phyloP scores from a whole-genome alignment of 176 grass and related monocot species.

The Eragrostis nindensis region DNA sequence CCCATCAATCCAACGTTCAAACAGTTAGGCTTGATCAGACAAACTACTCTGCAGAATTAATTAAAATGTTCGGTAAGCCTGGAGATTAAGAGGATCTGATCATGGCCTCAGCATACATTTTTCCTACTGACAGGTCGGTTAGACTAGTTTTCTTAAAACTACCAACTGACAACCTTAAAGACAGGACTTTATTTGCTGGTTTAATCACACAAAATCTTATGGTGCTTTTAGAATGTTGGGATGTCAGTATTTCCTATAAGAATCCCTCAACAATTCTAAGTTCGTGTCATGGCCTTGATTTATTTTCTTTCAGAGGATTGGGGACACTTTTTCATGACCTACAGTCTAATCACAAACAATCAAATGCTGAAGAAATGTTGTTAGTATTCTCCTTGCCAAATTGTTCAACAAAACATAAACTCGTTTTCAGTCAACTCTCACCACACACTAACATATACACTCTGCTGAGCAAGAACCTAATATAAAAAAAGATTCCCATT shows the following conservation, averaged over 20 bases:
- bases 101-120: slow-evolving; percentile 25
- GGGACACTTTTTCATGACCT: not conserved
- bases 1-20: slow-evolving; percentile 34
- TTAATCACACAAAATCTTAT: not conserved
- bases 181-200: not conserved
- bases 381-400: not conserved
- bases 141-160: slow-evolving; percentile 3
- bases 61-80: slow-evolving; percentile 34
- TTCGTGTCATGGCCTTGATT: not conserved
- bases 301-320: slow-evolving; percentile 16
- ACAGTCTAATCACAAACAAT: not conserved
- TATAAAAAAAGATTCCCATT: not conserved
- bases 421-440: slow-evolving; percentile 34
- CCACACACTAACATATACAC: not conserved
- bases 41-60: slow-evolving; percentile 32
- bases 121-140: slow-evolving; percentile 10
- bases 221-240: not conserved
- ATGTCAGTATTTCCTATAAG: not conserved
- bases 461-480: not conserved
- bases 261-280: not conserved
- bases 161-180: slow-evolving; percentile 20
- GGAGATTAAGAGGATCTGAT: slow-evolving; percentile 36
- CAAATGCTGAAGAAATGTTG: not conserved
- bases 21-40: slow-evolving; percentile 31
- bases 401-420: not conserved